Percentiles rank a stretch among this genome's conserved stretches.
These are phyloP conservation scores for Acer negundo DNA, from an alignment of 345 rosid species.

Conservation along the genomic window DNA sequence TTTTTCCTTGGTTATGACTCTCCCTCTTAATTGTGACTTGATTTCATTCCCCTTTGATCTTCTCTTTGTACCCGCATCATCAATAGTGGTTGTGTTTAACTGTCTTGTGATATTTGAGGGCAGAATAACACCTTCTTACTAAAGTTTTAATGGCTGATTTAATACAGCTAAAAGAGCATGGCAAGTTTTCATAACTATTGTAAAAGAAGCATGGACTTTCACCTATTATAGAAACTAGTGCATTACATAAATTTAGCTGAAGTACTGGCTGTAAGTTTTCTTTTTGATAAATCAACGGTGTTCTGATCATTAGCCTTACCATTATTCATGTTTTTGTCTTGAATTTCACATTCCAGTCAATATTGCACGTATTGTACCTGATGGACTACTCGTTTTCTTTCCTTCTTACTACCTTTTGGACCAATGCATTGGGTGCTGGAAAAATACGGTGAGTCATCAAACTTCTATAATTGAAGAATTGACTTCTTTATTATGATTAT, in stretches of 20 bases:
- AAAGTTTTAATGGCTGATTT: not conserved
- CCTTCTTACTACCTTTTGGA: constrained; percentile 95
- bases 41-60: not conserved
- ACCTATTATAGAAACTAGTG: not conserved
- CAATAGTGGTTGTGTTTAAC: not conserved
- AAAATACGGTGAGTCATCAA: constrained; percentile 60
- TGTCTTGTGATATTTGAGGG: not conserved
- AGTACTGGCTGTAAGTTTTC: not conserved
- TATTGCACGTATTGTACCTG: constrained; percentile 90
- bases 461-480: constrained; percentile 18
- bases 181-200: not conserved
- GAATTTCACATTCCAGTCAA: constrained; percentile 58
- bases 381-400: constrained; percentile 92
- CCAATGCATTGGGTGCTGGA: constrained; percentile 84
- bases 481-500: not conserved
- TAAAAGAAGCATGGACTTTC: not conserved
- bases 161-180: not conserved
- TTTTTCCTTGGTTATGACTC: not conserved
- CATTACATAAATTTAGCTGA: not conserved
- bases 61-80: not conserved
- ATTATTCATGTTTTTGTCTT: constrained; percentile 8
- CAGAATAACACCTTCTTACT: not conserved
- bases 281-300: not conserved
- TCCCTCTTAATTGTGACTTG: no score
- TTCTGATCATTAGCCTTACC: not conserved